Evolutionary conservation across 345 rosid genomes (phyloP).

Genomic region (Populus ilicifolia): DNA sequence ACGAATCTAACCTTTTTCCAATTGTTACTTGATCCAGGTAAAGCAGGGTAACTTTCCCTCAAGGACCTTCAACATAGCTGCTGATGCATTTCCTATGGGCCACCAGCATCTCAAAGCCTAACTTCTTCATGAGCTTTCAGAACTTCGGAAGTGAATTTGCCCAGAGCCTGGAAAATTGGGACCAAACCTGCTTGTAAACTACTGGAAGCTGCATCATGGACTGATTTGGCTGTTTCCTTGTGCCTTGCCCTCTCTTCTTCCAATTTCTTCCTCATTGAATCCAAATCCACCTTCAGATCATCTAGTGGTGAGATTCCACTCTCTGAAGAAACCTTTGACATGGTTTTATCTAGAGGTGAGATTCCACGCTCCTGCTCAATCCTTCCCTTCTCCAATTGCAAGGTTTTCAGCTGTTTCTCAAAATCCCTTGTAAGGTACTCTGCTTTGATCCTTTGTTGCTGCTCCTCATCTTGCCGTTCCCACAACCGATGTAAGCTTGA

Average conservation of each 20-base stretch:
- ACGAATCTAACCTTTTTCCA: neutral
- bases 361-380: conserved; percentile 48
- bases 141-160: conserved; percentile 69
- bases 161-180: conserved; percentile 81
- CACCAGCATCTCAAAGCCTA: conserved; percentile 38
- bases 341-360: conserved; percentile 52
- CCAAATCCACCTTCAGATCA: conserved; percentile 85
- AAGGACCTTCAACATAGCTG: neutral
- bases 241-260: conserved; percentile 72
- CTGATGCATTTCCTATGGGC: conserved; percentile 12
- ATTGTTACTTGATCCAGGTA: neutral
- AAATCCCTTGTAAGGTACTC: conserved; percentile 71
- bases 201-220: conserved; percentile 68
- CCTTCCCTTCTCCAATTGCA: conserved; percentile 59
- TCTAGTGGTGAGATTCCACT: conserved; percentile 70
- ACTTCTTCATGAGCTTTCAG: conserved; percentile 77
- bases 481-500: conserved; percentile 61
- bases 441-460: conserved; percentile 69
- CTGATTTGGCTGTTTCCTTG: conserved; percentile 63
- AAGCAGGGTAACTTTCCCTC: neutral
- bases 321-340: conserved; percentile 50
- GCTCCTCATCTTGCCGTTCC: conserved; percentile 90
- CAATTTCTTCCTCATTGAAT: conserved; percentile 71
- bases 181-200: conserved; percentile 77
- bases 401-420: conserved; percentile 59